Evolutionary conservation across 441 rosid species (phyloP), one percentile per base, ranked within the genome.

Genomic region (Biscutella laevigata): DNA sequence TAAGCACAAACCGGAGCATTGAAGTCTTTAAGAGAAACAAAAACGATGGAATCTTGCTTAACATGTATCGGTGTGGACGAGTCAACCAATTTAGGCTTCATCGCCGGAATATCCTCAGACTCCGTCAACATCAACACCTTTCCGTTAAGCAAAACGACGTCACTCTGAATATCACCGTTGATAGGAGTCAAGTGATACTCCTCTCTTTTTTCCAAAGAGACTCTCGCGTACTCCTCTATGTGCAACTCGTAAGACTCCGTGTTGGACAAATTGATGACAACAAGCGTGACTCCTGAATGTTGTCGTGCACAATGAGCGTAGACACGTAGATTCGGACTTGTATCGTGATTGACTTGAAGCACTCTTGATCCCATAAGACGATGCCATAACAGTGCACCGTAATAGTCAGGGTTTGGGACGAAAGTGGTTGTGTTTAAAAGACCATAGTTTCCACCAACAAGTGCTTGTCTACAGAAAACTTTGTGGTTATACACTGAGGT

Each of bases 391-490:
- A 81, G 81, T 8, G 86, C 86, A 34, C 86, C 72, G 38, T 85
- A 82, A 61, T 75, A 85, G 42, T 85, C 90, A 1, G 82, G 88
- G 64, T 83, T 85, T 0, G 86, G 95, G 11, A 77, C 10, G 41
- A 78, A 71, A 4, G 78, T 52, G 4, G 76, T 57, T 14, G 79
- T 74, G 46, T 78, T 76, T 14, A 82, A 81, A 20, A 80, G 81
- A 12, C 44, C 85, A 44, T 85, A 85, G 59, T 82, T 85, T 51
- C 89, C 89, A 9, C 94, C 94, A 42, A 80, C 68, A 2, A 85
- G 56, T 24, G 94, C 61, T 42, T 86, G 84, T 62, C 88, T 71
- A 60, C 84, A n/a, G n/a, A n/a, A n/a, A n/a, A n/a, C n/a, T n/a
- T n/a, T n/a, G n/a, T n/a, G n/a, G n/a, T n/a, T n/a, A n/a, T n/a